Conservation (phyloP, 1,284 basidiomycete species). For the Fomitopsis schrenkii region DNA sequence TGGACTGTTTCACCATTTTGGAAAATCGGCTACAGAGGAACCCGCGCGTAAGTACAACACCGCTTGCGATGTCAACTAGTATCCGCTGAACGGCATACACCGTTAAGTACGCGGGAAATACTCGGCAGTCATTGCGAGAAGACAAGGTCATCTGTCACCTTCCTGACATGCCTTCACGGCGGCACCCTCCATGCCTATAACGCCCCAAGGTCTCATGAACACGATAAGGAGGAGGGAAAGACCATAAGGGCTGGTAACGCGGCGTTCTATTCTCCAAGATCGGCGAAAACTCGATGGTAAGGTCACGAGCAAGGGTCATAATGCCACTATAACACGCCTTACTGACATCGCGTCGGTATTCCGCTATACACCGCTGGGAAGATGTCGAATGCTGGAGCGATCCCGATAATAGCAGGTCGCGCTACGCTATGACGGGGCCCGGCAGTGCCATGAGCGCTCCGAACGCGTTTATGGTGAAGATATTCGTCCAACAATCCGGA, state of each 20-base stretch:
- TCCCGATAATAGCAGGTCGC: too few species aligned
- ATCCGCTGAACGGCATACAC: not conserved
- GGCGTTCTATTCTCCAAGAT: not conserved
- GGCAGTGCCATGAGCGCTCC: too few species aligned
- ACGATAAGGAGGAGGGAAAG: too few species aligned
- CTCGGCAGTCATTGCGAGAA: not conserved
- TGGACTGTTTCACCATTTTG: constrained; percentile 18
- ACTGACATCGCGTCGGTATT: too few species aligned
- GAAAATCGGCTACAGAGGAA: not conserved
- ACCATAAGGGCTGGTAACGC: not conserved
- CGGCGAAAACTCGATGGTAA: not conserved
- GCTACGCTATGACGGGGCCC: too few species aligned
- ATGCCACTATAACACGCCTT: too few species aligned
- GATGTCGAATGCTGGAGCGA: too few species aligned
- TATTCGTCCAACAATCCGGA: too few species aligned
- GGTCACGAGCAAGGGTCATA: too few species aligned
- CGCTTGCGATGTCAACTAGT: not conserved
- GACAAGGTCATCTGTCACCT: constrained; percentile 2
- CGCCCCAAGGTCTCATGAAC: constrained; percentile 1
- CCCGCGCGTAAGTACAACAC: not conserved
- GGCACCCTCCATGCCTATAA: not conserved
- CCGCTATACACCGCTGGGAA: too few species aligned
- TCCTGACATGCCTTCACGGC: not conserved
- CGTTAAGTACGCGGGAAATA: constrained; percentile 1
- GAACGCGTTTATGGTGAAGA: too few species aligned